Evolutionary conservation across 768 basidiomycete species (phyloP).

Genomic region (Crepidotus variabilis): DNA sequence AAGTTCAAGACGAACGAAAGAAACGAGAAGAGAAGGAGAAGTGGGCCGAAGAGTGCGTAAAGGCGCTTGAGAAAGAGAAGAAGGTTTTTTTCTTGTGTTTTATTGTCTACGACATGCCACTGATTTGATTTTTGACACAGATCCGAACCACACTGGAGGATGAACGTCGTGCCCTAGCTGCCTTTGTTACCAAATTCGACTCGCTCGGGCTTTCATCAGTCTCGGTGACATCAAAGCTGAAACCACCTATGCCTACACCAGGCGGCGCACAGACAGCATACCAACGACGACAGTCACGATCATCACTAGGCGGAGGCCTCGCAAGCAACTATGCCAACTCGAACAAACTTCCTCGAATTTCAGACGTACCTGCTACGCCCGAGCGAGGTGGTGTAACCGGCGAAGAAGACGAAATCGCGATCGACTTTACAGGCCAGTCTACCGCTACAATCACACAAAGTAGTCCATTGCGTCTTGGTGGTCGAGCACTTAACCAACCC

Average conservation of each 20-base stretch:
- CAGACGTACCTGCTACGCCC: no score
- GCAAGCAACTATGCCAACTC: slow-evolving; percentile 19
- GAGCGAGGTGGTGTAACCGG: no score
- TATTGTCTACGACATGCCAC: not conserved
- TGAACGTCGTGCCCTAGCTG: slow-evolving; percentile 71
- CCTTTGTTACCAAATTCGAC: slow-evolving; percentile 83
- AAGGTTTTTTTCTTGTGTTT: slow-evolving; percentile 37
- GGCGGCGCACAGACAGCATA: slow-evolving; percentile 49
- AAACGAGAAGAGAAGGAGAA: slow-evolving; percentile 65
- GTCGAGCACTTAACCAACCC: slow-evolving; percentile 30
- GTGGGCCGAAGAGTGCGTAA: slow-evolving; percentile 74
- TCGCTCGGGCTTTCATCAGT: slow-evolving; percentile 52
- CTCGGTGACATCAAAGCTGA: slow-evolving; percentile 35
- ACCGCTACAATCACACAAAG: slow-evolving; percentile 31
- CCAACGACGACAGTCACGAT: slow-evolving; percentile 33
- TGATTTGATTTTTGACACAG: slow-evolving; percentile 25
- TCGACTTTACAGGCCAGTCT: slow-evolving; percentile 12
- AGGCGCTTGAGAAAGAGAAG: slow-evolving; percentile 76
- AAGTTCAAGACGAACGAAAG: slow-evolving; percentile 54
- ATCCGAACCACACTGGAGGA: slow-evolving; percentile 63
- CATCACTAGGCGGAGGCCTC: slow-evolving; percentile 15
- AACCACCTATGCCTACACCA: slow-evolving; percentile 44
- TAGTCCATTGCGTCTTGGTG: slow-evolving; percentile 51
- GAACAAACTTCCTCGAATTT: no score
- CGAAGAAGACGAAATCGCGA: slow-evolving; percentile 3